Evolutionary conservation across 768 basidiomycete genomes (phyloP).

Genomic region (Boletus barrowsii): DNA sequence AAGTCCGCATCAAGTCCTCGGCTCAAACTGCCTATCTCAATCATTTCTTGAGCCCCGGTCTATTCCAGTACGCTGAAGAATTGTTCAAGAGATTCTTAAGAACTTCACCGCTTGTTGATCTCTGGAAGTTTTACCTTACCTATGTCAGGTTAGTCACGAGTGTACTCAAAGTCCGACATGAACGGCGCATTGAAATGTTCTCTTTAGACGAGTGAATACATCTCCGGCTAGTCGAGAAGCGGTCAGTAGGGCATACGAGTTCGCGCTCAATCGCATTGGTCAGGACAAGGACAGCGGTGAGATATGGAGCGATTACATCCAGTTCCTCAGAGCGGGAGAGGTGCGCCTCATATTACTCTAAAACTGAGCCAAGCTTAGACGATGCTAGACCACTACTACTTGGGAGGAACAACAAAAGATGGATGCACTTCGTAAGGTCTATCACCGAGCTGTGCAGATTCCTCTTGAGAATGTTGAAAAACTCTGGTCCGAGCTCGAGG

Average conservation of each 20-base stretch:
- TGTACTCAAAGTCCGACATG: constrained; percentile 6
- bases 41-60: constrained; percentile 64
- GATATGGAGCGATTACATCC: constrained; percentile 94
- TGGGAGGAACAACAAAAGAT: constrained; percentile 98
- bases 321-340: constrained; percentile 78
- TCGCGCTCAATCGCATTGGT: constrained; percentile 84
- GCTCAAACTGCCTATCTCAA: constrained; percentile 84
- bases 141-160: constrained; percentile 75
- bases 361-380: constrained; percentile 1
- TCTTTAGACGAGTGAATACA: constrained; percentile 62
- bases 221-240: constrained; percentile 67
- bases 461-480: constrained; percentile 91
- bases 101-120: constrained; percentile 81
- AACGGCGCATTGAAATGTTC: constrained; percentile 9
- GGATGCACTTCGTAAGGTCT: constrained; percentile 87
- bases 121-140: constrained; percentile 91
- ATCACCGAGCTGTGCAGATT: constrained; percentile 91
- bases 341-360: constrained; percentile 40
- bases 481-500: constrained; percentile 91
- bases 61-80: constrained; percentile 75
- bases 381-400: constrained; percentile 61
- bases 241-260: constrained; percentile 89
- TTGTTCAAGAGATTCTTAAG: constrained; percentile 88
- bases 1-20: constrained; percentile 51
- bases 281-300: constrained; percentile 89